These are phyloP conservation scores for Plasmodium vinckei DNA, from an alignment of 169 alveolate species.

Conservation along the genomic window DNA sequence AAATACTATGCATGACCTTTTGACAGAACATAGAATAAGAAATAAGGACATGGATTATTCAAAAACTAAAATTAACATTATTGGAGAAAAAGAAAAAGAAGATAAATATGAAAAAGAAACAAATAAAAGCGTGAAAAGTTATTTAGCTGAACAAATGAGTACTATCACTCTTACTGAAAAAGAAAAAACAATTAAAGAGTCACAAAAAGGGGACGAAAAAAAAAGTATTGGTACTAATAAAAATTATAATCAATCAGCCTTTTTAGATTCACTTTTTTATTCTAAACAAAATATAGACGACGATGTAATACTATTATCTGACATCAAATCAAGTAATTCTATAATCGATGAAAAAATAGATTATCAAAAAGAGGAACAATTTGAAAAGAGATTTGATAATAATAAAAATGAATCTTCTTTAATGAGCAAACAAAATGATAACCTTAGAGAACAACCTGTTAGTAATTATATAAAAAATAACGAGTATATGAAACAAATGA, in stretches of 20 bases:
- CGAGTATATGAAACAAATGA: constrained; percentile 30
- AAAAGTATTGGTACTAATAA: neutral
- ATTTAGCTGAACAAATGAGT: neutral
- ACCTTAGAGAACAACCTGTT: neutral
- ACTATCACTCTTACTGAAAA: neutral
- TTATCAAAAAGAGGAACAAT: neutral
- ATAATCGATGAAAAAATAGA: too few relatives aligned
- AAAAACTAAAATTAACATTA: neutral
- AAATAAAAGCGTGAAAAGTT: neutral
- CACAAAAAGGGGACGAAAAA: neutral
- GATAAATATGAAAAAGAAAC: neutral
- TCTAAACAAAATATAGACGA: too few relatives aligned
- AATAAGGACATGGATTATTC: neutral
- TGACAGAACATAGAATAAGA: neutral
- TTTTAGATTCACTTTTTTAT: neutral
- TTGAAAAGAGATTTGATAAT: neutral
- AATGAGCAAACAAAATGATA: neutral
- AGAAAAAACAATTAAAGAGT: neutral
- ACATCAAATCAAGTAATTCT: too few relatives aligned
- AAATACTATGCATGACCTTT: neutral
- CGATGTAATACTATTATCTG: too few relatives aligned
- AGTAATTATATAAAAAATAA: constrained; percentile 15
- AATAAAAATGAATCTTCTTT: neutral
- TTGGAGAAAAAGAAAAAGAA: neutral
- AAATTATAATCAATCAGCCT: neutral